These are phyloP conservation scores for Macrophomina phaseolina DNA, from an alignment of 2,329 filamentous ascomycete genomes.

Conservation along the genomic window DNA sequence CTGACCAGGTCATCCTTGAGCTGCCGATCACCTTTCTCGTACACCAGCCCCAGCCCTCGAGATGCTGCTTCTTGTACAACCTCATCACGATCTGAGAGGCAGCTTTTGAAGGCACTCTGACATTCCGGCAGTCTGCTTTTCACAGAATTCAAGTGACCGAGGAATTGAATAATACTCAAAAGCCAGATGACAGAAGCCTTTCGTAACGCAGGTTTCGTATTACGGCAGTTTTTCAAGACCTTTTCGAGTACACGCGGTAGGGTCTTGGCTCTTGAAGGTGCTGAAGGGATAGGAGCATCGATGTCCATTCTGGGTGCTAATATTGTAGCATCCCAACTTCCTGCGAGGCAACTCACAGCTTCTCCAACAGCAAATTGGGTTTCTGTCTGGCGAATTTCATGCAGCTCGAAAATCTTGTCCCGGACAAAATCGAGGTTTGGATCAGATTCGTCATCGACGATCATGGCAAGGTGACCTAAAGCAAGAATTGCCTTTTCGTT, in stretches of 20 bases:
- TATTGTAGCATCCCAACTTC: conserved; percentile 82
- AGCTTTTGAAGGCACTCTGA: conserved; percentile 85
- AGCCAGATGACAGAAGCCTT: conserved; percentile 97
- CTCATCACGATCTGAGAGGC: conserved; percentile 87
- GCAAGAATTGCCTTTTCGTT: conserved; percentile 83
- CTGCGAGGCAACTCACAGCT: conserved; percentile 77
- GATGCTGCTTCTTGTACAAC: conserved; percentile 96
- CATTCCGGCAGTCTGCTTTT: conserved; percentile 76
- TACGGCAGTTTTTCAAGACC: conserved; percentile 76
- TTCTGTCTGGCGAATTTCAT: conserved; percentile 85
- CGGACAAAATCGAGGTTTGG: conserved; percentile 62
- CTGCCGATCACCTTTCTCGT: conserved; percentile 84
- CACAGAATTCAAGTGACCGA: conserved; percentile 76
- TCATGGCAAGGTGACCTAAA: conserved; percentile 76
- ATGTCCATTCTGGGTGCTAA: conserved; percentile 79
- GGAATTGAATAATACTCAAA: conserved; percentile 88
- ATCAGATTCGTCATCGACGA: conserved; percentile 53
- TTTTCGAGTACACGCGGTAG: conserved; percentile 67
- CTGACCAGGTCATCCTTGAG: conserved; percentile 83
- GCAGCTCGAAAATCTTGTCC: conserved; percentile 73
- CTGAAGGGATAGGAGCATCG: conserved; percentile 55
- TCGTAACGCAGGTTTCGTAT: conserved; percentile 84
- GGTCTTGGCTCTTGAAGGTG: conserved; percentile 50
- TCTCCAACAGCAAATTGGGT: conserved; percentile 91
- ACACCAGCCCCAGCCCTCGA: conserved; percentile 86